Conservation (phyloP, 805 yeast species). For the Pichia heedii region DNA sequence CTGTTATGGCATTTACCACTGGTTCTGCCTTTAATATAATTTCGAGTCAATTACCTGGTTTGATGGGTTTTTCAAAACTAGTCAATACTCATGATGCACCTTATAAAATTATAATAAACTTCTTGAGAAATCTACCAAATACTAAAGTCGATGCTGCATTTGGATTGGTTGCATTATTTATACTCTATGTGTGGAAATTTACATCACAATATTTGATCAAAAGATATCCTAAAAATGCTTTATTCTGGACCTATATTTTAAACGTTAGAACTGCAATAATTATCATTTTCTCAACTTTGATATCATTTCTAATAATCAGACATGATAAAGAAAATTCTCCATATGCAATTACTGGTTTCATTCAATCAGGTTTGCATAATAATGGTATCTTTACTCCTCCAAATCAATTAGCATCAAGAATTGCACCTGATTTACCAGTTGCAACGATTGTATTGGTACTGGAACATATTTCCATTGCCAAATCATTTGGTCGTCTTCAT, state of each 20-base stretch:
- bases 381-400: conserved; percentile 66
- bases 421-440: conserved; percentile 78
- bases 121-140: conserved; percentile 59
- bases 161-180: conserved; percentile 64
- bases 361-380: conserved; percentile 72
- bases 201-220: conserved; percentile 49
- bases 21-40: conserved; percentile 84
- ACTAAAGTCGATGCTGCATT: conserved; percentile 79
- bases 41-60: conserved; percentile 75
- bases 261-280: conserved; percentile 76
- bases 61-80: conserved; percentile 60
- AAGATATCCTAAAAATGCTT: conserved; percentile 47
- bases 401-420: conserved; percentile 41
- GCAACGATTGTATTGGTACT: conserved; percentile 73
- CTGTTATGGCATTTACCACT: conserved; percentile 89
- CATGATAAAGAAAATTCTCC: conserved; percentile 34
- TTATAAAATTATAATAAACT: conserved; percentile 57
- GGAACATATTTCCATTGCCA: conserved; percentile 88
- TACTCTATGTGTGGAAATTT: conserved; percentile 67
- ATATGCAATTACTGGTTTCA: conserved; percentile 59
- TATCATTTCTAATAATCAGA: conserved; percentile 63
- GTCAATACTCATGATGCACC: conserved; percentile 71
- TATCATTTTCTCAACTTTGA: conserved; percentile 70
- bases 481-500: conserved; percentile 85
- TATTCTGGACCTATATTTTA: conserved; percentile 53